Conservation (phyloP, 495 filamentous ascomycete species). For the Opeltia flavorubescens region DNA sequence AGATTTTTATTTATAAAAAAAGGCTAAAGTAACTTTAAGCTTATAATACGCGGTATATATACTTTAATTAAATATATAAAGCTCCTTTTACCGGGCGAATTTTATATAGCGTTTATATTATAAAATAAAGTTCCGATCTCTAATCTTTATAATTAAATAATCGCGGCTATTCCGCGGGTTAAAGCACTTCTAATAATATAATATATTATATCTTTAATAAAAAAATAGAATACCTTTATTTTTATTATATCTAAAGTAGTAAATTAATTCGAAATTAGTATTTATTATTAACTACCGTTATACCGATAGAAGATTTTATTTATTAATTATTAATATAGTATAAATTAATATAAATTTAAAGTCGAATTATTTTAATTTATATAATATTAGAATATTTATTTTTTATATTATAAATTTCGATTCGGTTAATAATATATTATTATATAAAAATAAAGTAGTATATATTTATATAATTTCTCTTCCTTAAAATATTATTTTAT, state of each 20-base stretch:
- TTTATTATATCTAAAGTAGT: conserved; percentile 30
- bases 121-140: conserved; percentile 60
- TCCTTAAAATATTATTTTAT: too few relatives aligned
- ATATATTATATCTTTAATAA: conserved; percentile 79
- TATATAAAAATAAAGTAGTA: too few relatives aligned
- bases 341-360: too few relatives aligned
- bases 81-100: conserved; percentile 48
- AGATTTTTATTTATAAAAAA: conserved; percentile 57
- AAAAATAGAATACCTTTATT: conserved; percentile 53
- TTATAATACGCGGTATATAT: conserved; percentile 54
- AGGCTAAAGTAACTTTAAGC: conserved; percentile 44
- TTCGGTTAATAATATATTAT: too few relatives aligned
- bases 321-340: too few relatives aligned
- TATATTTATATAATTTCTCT: too few relatives aligned
- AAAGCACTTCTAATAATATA: conserved; percentile 73
- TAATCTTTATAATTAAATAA: conserved; percentile 88
- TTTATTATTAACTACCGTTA: too few relatives aligned
- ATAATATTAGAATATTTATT: too few relatives aligned
- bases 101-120: conserved; percentile 83
- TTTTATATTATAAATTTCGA: too few relatives aligned
- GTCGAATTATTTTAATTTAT: too few relatives aligned
- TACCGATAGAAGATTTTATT: too few relatives aligned
- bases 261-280: too few relatives aligned
- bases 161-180: conserved; percentile 58
- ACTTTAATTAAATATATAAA: conserved; percentile 49